A percentile compares a stretch with the other conserved stretches of the same genome.
These are phyloP conservation scores for Tolypocladium paradoxum DNA, from an alignment of 2,329 filamentous ascomycete species.

Conservation along the genomic window DNA sequence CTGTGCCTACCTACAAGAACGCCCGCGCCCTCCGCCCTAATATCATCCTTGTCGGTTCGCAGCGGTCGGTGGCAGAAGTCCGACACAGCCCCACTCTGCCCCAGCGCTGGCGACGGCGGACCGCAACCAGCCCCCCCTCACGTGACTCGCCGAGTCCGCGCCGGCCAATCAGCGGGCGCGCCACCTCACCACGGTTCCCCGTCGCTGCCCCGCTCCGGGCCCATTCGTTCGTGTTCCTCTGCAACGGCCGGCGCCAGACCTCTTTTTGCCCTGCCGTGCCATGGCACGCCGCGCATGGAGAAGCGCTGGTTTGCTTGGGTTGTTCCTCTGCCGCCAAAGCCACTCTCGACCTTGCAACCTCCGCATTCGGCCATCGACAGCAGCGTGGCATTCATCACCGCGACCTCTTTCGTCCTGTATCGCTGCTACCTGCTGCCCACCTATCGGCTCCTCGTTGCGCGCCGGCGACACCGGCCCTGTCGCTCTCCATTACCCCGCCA, in stretches of 20 bases:
- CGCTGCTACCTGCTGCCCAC: background rate
- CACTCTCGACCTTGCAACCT: constrained; percentile 9
- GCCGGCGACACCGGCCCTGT: constrained; percentile 4
- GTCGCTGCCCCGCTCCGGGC: background rate
- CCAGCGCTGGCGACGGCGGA: background rate
- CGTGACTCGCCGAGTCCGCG: background rate
- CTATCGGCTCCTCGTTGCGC: background rate
- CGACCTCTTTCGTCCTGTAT: background rate
- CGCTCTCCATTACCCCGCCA: constrained; percentile 10
- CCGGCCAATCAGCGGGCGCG: background rate
- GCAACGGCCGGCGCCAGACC: background rate
- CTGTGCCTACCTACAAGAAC: too few species aligned
- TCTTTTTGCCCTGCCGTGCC: background rate
- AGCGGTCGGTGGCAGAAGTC: too few species aligned
- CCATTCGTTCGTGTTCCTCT: background rate
- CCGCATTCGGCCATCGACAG: constrained; percentile 20
- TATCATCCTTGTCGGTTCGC: too few species aligned
- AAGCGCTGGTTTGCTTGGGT: background rate
- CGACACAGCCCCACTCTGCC: too few species aligned
- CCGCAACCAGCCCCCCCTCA: background rate
- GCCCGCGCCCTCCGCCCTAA: background rate
- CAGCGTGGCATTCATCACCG: constrained; percentile 7
- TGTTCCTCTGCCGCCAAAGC: background rate
- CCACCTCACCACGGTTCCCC: background rate
- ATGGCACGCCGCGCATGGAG: background rate